phyloP scores from a whole-genome alignment of 495 filamentous ascomycete genomes.

The Penicillium pulvis region DNA sequence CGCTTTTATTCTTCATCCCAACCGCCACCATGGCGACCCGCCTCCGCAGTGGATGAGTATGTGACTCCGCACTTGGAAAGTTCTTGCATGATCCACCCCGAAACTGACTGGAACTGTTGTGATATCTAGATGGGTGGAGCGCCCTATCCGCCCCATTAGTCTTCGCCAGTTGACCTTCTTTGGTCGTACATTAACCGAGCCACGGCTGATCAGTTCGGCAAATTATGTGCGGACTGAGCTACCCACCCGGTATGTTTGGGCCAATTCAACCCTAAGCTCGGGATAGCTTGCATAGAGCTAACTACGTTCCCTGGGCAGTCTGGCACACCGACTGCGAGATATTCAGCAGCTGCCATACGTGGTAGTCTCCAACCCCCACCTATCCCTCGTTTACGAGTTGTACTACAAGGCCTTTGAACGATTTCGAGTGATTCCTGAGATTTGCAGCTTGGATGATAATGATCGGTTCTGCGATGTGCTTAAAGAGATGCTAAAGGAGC shows the following conservation, averaged over 20 bases:
- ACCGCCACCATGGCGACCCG: constrained; percentile 74
- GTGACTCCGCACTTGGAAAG: constrained; percentile 13
- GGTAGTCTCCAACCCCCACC: constrained; percentile 91
- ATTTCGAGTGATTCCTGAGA: constrained; percentile 79
- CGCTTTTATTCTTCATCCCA: constrained; percentile 37
- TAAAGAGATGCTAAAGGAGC: constrained; percentile 76
- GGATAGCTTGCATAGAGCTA: neutral
- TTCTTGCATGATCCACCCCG: neutral
- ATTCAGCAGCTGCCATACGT: constrained; percentile 97
- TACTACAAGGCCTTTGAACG: constrained; percentile 96
- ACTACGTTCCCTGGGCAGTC: constrained; percentile 45
- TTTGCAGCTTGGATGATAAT: constrained; percentile 87
- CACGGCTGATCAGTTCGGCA: constrained; percentile 85
- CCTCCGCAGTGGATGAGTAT: constrained; percentile 86
- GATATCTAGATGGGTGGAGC: constrained; percentile 74
- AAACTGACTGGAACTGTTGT: constrained; percentile 4
- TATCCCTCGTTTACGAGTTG: constrained; percentile 92
- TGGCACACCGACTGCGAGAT: constrained; percentile 92
- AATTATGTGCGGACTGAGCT: constrained; percentile 97
- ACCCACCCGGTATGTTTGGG: constrained; percentile 68
- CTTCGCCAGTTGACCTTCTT: constrained; percentile 94
- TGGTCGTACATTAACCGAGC: constrained; percentile 85
- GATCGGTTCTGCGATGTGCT: constrained; percentile 84
- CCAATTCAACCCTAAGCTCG: neutral
- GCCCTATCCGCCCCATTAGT: constrained; percentile 83